Evolutionary conservation across 1,139 yeast genomes (phyloP), one percentile per base, ranked within the genome.

Genomic region (Candida sp.): DNA sequence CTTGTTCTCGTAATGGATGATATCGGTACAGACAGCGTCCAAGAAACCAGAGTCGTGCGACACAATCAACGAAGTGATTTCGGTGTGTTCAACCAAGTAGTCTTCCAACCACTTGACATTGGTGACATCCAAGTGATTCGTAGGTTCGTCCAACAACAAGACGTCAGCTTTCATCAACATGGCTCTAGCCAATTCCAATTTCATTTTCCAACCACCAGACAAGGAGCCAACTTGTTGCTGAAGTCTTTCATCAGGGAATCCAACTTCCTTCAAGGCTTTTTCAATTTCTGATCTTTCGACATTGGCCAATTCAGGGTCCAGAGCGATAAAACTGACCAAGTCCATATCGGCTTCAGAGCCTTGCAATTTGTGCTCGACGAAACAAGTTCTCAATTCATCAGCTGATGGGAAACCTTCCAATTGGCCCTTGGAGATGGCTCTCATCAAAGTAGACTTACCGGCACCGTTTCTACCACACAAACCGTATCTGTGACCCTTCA

Each of bases 131-230:
- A 94, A 86, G 77, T 94, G 99, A 78, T 94, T 94, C 59, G 99
- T 94, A 71, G 99, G 99, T 84, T 94, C 99, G 73, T 94, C 99
- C 68, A 94, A 81, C 63, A 94, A 78, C 62, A 94, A 81, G 49
- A 94, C 93, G 73, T 94, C 99, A 34, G 99, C 99, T 74, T 88
- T 91, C 93, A 92, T 90, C 64, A 94, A 80, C 96, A 94, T 93
- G 46, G 99, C 99, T 77, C 98, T 88, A 22, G 99, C 99, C 66
- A 94, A 81, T 72, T 93, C 99, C 59, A 94, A 83, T 77, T 94
- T 94, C 99, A 94, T 94, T 75, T 94, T 94, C 98, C 98, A 92
- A 69, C 99, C 99, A 72, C 99, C 99, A 52, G 98, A 91, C 57
- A 94, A 79, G 2, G 98, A 90, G 42, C 98, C 97, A 55, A 94